Evolutionary conservation across 305 asterid species (phyloP).

Genomic region (Fraxinus greggii): DNA sequence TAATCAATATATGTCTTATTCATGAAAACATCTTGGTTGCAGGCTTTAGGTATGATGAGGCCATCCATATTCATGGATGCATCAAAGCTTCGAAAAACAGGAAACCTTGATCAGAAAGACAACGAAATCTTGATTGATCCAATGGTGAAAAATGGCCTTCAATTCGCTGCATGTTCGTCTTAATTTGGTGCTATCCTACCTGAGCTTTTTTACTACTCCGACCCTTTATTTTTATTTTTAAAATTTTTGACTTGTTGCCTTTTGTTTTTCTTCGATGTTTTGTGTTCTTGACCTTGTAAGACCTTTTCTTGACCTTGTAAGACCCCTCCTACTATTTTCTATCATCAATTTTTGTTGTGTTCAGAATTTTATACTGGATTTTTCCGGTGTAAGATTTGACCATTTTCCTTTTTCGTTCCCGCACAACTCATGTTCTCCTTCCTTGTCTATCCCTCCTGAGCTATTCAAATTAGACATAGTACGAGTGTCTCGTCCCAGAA

Average conservation of each 20-base stretch:
- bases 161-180: slow-evolving; percentile 13
- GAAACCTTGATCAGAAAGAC: slow-evolving; percentile 29
- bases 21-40: slow-evolving; percentile 20
- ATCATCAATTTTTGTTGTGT: neutral
- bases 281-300: slow-evolving; percentile 96
- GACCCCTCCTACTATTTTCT: slow-evolving; percentile 34
- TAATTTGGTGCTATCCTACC: slow-evolving; percentile 73
- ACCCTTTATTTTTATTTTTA: neutral
- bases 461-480: slow-evolving; percentile 30
- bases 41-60: slow-evolving; percentile 32
- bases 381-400: slow-evolving; percentile 27
- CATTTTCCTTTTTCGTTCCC: slow-evolving; percentile 22
- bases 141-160: neutral
- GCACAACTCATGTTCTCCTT: slow-evolving; percentile 72
- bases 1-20: neutral
- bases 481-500: neutral
- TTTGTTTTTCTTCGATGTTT: slow-evolving; percentile 22
- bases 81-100: slow-evolving; percentile 14
- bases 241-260: slow-evolving; percentile 49
- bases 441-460: slow-evolving; percentile 99
- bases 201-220: slow-evolving; percentile 51
- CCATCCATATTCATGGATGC: slow-evolving; percentile 32
- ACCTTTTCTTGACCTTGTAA: slow-evolving; percentile 87
- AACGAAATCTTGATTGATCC: slow-evolving; percentile 10
- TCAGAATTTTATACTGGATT: slow-evolving; percentile 14